Base-by-base conservation (phyloP, 2,329 filamentous ascomycete species). In the Fusarium sp. region DNA sequence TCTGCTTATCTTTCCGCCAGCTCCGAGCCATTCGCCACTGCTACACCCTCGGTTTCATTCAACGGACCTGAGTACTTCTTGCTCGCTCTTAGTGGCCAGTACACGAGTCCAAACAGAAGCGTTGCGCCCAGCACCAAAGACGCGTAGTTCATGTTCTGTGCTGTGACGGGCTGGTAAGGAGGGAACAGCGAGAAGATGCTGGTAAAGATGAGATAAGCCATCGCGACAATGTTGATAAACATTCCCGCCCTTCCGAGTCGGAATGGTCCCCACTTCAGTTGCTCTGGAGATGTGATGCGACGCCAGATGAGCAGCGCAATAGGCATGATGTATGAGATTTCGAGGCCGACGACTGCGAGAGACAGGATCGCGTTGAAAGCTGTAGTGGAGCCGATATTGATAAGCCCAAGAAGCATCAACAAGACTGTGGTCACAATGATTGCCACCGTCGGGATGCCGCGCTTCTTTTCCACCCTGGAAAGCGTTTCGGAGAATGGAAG, bases 321-420 rank as follows among this genome's bases (percentile, higher is more conserved):
- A 0, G 75, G 72, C 10, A 67, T 41, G 4, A 77, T 52, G 27
- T 77, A 77, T 0, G 75, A 77, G 5, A 68, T 37, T 27, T 75
- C 62, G 2, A 77, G 32, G 6, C 72, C 63, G 1, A 77, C 68
- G 0, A 75, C 66, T 2, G 75, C 66, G 1, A 77, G 50, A 0
- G 74, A 76, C 1, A 77, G 59, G 2, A 77, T 64, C 1, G 75
- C 75, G 20, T 75, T 77, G 57, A 77, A 74, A 3, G 75, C 75
- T 1, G 75, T 77, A 0, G 74, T 76, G 1, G 74, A 77, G 5
- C 73, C 74, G 4, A 77, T 76, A 20, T 77, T 77, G 64, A 77
- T 73, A 5, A 77, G 74, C 7, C 74, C 71, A 1, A 77, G 45
- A 1, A 77, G 39, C 50, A 75, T 72, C 11, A 76, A 48, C 1